Evolutionary conservation across 495 filamentous ascomycete genomes (phyloP).

Genomic region (Friedmanniomyces simplex): DNA sequence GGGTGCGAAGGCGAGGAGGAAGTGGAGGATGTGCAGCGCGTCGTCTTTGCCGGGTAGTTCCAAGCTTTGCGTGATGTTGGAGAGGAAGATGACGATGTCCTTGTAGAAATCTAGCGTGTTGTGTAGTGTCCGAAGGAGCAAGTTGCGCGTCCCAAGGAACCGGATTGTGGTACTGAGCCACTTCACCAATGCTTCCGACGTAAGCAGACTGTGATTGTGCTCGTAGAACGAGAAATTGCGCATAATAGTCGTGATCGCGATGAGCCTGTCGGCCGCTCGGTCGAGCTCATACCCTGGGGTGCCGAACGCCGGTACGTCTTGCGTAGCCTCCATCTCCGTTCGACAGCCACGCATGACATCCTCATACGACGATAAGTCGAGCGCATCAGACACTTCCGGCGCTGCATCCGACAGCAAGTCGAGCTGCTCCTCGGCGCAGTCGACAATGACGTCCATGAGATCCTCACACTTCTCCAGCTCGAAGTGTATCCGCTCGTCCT

Average conservation of each 20-base stretch:
- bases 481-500: constrained; percentile 47
- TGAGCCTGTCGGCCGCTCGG: constrained; percentile 71
- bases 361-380: constrained; percentile 74
- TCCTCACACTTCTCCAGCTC: constrained; percentile 74
- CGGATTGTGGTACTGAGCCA: constrained; percentile 73
- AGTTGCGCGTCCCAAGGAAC: constrained; percentile 80
- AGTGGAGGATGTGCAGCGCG: constrained; percentile 73
- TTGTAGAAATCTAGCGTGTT: constrained; percentile 96
- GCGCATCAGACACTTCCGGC: constrained; percentile 71
- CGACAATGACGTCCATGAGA: constrained; percentile 73
- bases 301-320: constrained; percentile 62
- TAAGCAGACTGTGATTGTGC: constrained; percentile 59
- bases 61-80: constrained; percentile 72
- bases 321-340: constrained; percentile 56
- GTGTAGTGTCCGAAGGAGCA: constrained; percentile 64
- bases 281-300: constrained; percentile 73
- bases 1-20: constrained; percentile 83
- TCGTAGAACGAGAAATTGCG: constrained; percentile 86
- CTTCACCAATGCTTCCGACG: constrained; percentile 62
- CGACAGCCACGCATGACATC: constrained; percentile 71
- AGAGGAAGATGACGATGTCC: constrained; percentile 77
- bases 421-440: constrained; percentile 80
- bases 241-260: constrained; percentile 85
- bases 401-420: constrained; percentile 70
- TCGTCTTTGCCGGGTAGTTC: constrained; percentile 82